Percentiles rank a stretch among this genome's conserved stretches.
Conservation (phyloP, 2,329 filamentous ascomycete species). For the Epichloe hybrida region DNA sequence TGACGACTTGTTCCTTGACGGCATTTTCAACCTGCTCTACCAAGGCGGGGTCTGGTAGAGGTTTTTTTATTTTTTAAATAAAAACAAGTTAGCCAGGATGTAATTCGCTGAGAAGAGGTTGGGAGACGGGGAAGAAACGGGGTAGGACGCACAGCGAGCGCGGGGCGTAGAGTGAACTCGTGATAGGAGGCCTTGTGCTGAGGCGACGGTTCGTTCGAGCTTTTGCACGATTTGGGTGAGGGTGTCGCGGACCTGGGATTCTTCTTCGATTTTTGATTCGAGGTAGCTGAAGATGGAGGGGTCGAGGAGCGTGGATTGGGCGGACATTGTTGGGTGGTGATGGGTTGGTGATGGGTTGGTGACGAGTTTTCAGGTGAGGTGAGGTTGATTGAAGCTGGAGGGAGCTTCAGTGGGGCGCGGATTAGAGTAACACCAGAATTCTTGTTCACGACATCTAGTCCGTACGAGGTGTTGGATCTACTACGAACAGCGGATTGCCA, state of each 20-base stretch:
- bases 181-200: constrained; percentile 71
- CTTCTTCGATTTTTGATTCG: constrained; percentile 81
- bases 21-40: constrained; percentile 56
- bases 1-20: constrained; percentile 59
- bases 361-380: constrained; percentile 1
- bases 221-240: constrained; percentile 69
- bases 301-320: constrained; percentile 39
- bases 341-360: neutral
- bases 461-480: neutral
- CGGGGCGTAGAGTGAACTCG: constrained; percentile 79
- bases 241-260: constrained; percentile 67
- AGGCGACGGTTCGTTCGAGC: constrained; percentile 71
- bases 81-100: constrained; percentile 1
- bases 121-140: neutral
- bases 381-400: neutral
- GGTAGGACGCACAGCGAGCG: constrained; percentile 30
- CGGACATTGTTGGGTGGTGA: constrained; percentile 17
- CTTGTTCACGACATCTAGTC: too few relatives aligned
- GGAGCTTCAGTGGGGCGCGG: neutral
- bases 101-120: too few relatives aligned
- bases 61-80: neutral
- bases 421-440: too few relatives aligned
- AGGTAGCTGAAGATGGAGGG: constrained; percentile 77
- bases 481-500: neutral
- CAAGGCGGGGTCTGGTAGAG: constrained; percentile 42